Base-by-base conservation (phyloP, 306 rosid species). In the Rosa lucieae region DNA sequence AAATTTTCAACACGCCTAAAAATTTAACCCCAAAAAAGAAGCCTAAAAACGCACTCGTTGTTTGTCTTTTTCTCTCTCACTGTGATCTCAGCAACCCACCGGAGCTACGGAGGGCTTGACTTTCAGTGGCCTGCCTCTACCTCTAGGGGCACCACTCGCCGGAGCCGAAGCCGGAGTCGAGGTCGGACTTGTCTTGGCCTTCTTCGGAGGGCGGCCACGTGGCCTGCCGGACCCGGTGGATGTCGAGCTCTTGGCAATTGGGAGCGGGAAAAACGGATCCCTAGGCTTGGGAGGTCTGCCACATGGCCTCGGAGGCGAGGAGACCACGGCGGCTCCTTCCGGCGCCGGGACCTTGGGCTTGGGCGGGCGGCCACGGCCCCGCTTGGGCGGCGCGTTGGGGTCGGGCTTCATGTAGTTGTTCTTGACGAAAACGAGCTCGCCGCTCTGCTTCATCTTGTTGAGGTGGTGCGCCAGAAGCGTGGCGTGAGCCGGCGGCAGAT, bases 141-240 rank as follows among this genome's bases (percentile, higher is more conserved):
- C 91, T 76, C 91, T 76, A 2, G 87, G 84, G 0, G 84, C 43
- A 1, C 86, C 87, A 14, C 61, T 79, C 6, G 44, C 32, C 2
- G 88, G 72, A 17, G 65, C 26, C 26, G 26, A 23, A 23, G 26
- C 71, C 5, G 85, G 40, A 13, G 59, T 74, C 5, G 89, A 39
- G 5, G 83, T 9, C 4, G 83, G 8, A 1, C 68, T 8, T 0
- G 79, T 82, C 73, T 83, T 88, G 10, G 83, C 83, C 73, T 81
- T 83, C 83, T 88, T 88, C 37, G 91, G 91, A 3, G 91, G 91
- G 26, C 91, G 84, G n/a, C 91, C 91, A 35, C 91, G 91, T 48
- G 91, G 89, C 84, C 91, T 73, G 59, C 91, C 91, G 56, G 79
- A 71, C 1, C 84, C 83, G 6, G 80, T 3, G 5, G 84, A 29